These are phyloP conservation scores for Blastocystis sp. DNA, from an alignment of 352 stramenopile genomes.

Conservation along the genomic window DNA sequence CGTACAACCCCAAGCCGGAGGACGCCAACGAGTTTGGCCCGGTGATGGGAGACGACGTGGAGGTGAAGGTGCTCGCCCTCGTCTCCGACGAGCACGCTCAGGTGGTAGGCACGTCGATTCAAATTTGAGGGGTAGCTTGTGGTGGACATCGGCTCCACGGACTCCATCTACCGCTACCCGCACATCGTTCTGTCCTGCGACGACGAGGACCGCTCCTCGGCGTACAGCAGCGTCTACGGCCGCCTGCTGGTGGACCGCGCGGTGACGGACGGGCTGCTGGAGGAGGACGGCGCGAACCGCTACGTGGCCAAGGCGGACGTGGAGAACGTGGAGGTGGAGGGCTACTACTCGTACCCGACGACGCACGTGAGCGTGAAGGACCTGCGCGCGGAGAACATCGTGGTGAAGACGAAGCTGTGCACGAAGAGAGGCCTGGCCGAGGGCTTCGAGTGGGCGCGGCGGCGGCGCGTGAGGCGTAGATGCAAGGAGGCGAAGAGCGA, in stretches of 20 bases:
- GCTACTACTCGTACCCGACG: slow-evolving; percentile 61
- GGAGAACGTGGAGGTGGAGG: slow-evolving; percentile 59
- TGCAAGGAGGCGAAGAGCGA: slow-evolving; percentile 73
- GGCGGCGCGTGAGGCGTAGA: background rate
- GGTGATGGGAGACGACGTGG: slow-evolving; percentile 65
- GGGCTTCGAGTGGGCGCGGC: slow-evolving; percentile 1
- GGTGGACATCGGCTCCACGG: slow-evolving; percentile 41
- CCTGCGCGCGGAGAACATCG: slow-evolving; percentile 13
- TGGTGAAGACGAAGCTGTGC: slow-evolving; percentile 56
- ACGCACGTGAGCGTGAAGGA: slow-evolving; percentile 61
- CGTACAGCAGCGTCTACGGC: slow-evolving; percentile 53
- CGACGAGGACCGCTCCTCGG: slow-evolving; percentile 33
- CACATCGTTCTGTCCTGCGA: slow-evolving; percentile 67
- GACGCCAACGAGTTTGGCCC: slow-evolving; percentile 50
- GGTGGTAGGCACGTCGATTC: slow-evolving; percentile 14
- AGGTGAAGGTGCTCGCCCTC: slow-evolving; percentile 57
- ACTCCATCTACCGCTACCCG: slow-evolving; percentile 57
- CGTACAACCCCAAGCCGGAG: slow-evolving; percentile 65
- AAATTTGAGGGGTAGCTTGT: slow-evolving; percentile 13
- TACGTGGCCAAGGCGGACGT: slow-evolving; percentile 59
- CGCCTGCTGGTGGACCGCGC: slow-evolving; percentile 50
- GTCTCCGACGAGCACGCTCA: slow-evolving; percentile 62
- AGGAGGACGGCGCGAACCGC: slow-evolving; percentile 14
- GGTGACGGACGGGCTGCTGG: slow-evolving; percentile 55
- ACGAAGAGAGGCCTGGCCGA: slow-evolving; percentile 31